These are phyloP conservation scores for Sordariomycetes sp. DNA, from an alignment of 2,329 filamentous ascomycete species.

Conservation along the genomic window DNA sequence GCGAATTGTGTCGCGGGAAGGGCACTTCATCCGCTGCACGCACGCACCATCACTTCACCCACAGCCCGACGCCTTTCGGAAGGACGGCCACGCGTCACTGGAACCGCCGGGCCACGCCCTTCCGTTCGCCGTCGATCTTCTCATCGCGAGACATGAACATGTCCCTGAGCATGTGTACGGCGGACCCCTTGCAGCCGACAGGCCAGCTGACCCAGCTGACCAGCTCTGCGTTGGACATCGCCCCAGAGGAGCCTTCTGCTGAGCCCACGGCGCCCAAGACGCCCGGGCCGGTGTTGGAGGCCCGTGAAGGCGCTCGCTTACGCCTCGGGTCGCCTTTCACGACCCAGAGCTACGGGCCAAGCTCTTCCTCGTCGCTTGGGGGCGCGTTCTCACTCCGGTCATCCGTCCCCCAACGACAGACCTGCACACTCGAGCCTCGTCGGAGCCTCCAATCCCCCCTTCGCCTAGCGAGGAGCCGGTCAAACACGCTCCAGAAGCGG, in stretches of 20 bases:
- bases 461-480: slow-evolving; percentile 36
- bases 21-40: slow-evolving; percentile 31
- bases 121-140: slow-evolving; percentile 37
- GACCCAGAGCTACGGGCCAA: slow-evolving; percentile 51
- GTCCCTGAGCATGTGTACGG: slow-evolving; percentile 51
- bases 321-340: slow-evolving; percentile 45
- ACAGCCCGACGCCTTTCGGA: slow-evolving; percentile 45
- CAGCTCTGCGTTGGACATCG: slow-evolving; percentile 23
- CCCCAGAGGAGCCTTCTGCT: neutral
- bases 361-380: slow-evolving; percentile 39
- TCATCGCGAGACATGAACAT: slow-evolving; percentile 51
- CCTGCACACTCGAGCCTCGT: slow-evolving; percentile 37
- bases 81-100: slow-evolving; percentile 36
- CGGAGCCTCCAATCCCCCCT: slow-evolving; percentile 43
- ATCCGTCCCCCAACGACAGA: slow-evolving; percentile 21
- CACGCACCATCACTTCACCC: slow-evolving; percentile 34
- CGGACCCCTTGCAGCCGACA: slow-evolving; percentile 53
- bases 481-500: slow-evolving; percentile 39
- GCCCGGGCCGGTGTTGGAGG: slow-evolving; percentile 10
- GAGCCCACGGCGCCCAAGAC: neutral
- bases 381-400: slow-evolving; percentile 23
- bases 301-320: slow-evolving; percentile 1
- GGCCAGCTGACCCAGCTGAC: slow-evolving; percentile 51
- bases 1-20: slow-evolving; percentile 51
- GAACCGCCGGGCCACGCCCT: slow-evolving; percentile 36